Evolutionary conservation across 768 basidiomycete genomes (phyloP).

Genomic region (Pleurotus giganteus): DNA sequence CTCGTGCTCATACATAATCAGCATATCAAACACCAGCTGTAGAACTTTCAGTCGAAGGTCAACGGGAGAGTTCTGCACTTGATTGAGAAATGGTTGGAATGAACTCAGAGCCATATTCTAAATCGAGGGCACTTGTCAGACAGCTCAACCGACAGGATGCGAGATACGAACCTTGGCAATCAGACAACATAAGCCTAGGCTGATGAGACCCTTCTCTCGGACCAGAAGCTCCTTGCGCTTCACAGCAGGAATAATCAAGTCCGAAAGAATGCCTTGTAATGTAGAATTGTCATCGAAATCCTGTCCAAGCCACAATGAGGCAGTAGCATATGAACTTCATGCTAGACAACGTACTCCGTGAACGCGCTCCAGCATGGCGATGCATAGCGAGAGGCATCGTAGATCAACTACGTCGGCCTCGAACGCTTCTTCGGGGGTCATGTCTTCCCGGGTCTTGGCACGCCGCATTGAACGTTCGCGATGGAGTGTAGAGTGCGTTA

Average conservation of each 20-base stretch:
- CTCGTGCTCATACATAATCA: constrained; percentile 86
- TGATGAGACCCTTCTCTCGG: constrained; percentile 77
- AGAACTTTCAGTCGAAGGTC: constrained; percentile 76
- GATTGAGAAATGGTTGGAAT: constrained; percentile 84
- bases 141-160: not conserved
- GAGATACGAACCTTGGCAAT: constrained; percentile 61
- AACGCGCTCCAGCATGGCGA: constrained; percentile 87
- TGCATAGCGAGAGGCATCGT: constrained; percentile 80
- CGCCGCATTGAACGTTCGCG: constrained; percentile 24
- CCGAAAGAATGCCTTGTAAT: constrained; percentile 74
- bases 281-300: constrained; percentile 79
- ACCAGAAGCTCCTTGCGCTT: constrained; percentile 82
- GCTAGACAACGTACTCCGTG: constrained; percentile 65
- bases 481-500: constrained; percentile 18
- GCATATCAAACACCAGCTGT: constrained; percentile 84
- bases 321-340: not conserved
- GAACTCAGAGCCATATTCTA: constrained; percentile 61
- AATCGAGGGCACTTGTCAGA: not conserved
- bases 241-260: constrained; percentile 89
- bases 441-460: constrained; percentile 51
- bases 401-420: constrained; percentile 73
- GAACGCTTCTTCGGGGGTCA: constrained; percentile 63
- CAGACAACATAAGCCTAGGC: constrained; percentile 81
- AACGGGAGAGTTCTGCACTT: constrained; percentile 74
- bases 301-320: constrained; percentile 34